Evolutionary conservation across 2,329 filamentous ascomycete genomes (phyloP).

Genomic region (Pseudogymnoascus sp.): DNA sequence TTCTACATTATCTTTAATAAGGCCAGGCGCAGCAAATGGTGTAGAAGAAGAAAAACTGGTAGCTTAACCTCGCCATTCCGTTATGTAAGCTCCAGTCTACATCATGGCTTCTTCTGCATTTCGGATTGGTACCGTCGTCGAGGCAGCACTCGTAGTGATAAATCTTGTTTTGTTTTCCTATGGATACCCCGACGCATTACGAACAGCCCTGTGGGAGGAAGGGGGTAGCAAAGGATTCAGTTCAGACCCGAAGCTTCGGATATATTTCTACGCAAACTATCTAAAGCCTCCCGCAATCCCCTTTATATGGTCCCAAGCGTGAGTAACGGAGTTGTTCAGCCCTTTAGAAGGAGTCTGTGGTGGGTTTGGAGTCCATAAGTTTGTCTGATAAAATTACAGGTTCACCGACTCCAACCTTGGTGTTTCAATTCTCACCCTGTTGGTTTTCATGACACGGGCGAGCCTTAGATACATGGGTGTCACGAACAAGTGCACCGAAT

Average conservation of each 20-base stretch:
- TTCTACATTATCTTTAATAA: not conserved
- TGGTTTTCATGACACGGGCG: not conserved
- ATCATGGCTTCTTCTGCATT: not conserved
- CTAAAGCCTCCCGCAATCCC: constrained; percentile 9
- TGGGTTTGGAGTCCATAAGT: not conserved
- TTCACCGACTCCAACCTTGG: not conserved
- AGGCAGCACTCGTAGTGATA: not conserved
- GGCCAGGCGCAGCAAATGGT: not conserved
- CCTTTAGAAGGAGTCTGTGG: not conserved
- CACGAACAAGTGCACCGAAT: not conserved
- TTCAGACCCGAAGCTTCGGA: constrained; percentile 11
- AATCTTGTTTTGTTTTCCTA: not conserved
- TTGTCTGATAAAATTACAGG: not conserved
- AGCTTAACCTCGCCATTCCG: not conserved
- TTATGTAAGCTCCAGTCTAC: not conserved
- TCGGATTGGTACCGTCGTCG: not conserved
- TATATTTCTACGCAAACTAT: constrained; percentile 15
- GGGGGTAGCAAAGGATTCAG: constrained; percentile 12
- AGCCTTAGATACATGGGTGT: not conserved
- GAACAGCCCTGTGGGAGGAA: constrained; percentile 12
- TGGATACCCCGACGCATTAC: constrained; percentile 8
- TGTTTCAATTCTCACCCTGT: not conserved
- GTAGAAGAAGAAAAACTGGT: not conserved
- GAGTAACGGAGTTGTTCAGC: not conserved
- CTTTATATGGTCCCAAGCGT: constrained; percentile 15